Evolutionary conservation across 768 basidiomycete species (phyloP), one percentile per base, ranked within the genome.

Genomic region (Neoboletus magnificus): DNA sequence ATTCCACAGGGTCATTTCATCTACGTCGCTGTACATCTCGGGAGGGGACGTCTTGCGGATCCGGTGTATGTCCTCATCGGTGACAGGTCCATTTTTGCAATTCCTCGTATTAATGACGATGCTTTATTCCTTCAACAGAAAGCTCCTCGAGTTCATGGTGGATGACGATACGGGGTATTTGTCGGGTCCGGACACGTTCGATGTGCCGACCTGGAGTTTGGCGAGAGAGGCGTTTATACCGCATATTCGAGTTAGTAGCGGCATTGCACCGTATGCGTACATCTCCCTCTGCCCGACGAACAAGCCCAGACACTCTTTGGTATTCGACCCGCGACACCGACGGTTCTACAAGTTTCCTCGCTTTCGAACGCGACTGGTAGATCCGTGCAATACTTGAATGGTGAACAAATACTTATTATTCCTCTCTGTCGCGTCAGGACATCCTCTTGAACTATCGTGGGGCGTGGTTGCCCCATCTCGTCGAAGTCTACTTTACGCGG

Each of bases 291-390:
- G 48, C 44, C 10, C 54, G 2, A n/a, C 52, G 5, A 55, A 40
- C 23, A 54, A 56, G 22, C 64, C 61, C 23, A 52, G 43, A 13
- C 51, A 60, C 11, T 53, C 61, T 0, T 25, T 67, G 37, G 23
- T 66, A 7, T 64, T 64, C 37, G 58, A 64, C 52, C 39, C 55
- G 4, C 39, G 23, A 15, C 30, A 7, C 27, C 55, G 61, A 36
- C 65, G 29, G 22, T 64, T 63, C 50, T 61, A 58, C 54, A 67
- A 64, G 42, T 65, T 62, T 22, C 64, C 64, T 13, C 49, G 39
- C 10, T 67, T 64, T 20, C 52, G 58, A 40, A 58, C 56, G 7
- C 62, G 45, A 27, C 23, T 53, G 56, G 62, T 64, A 50, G 15
- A n/a, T 39, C 5, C 50, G 10, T 46, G 39, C 20, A 7, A 18